Evolutionary conservation across 257 asterid genomes (phyloP), one percentile per base, ranked within the genome.

Genomic region (Cruciata laevipes): DNA sequence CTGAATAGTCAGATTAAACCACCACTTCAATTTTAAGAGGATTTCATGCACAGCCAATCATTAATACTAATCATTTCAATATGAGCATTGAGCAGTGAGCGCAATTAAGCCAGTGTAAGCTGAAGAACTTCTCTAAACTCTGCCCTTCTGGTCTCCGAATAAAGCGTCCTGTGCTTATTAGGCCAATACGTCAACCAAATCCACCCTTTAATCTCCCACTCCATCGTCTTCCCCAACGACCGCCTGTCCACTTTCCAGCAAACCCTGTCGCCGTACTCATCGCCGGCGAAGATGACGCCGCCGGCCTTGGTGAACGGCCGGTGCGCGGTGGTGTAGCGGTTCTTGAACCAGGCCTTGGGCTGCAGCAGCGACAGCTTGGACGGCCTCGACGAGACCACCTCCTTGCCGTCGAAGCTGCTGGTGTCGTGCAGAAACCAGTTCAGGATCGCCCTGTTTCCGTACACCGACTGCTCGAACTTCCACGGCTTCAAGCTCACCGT

Each of bases 161-260:
- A 84, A 47, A 85, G 81, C 17, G 90, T 82, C 80, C 78, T 74
- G 42, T 82, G 87, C 44, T 80, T 80, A 63, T 91, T 91, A 64
- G 98, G 98, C 98, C 96, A 91, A 78, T 91, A 91, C 0, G 98
- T 91, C 68, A 89, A 30, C 95, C 95, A 91, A 79, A 91, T 81
- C 82, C 83, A 86, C 0, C 96, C 98, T 73, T 72, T 87, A 32
- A 89, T 74, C 85, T 91, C 96, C 90, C 90, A 91, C 67, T 91
- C 98, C 96, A 86, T 80, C 23, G 61, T 33, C 78, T 74, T 78
- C 66, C 95, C 96, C 79, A 74, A 1, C 24, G 83, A 81, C 2
- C 70, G 60, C 40, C 58, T 84, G 11, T 87, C 98, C 76, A 91
- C 81, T 73, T 84, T 89, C 98, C 96, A 91, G 27, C 86, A 81